These are phyloP conservation scores for Diaporthe capsici DNA, from an alignment of 2,329 filamentous ascomycete species.

Conservation along the genomic window DNA sequence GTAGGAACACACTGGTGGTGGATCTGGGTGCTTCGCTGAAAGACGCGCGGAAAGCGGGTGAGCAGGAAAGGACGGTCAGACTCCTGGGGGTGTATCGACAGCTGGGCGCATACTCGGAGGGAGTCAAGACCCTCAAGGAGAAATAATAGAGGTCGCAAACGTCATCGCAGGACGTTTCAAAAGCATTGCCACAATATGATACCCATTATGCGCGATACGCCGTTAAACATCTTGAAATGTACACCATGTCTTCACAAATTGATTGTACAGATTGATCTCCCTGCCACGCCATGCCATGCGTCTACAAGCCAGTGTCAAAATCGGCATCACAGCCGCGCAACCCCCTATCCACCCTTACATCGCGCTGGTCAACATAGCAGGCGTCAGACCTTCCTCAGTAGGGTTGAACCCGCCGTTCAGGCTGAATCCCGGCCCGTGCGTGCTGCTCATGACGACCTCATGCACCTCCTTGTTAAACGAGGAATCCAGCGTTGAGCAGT, in stretches of 20 bases:
- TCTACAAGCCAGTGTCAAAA: background rate
- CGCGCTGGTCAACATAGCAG: conserved; percentile 65
- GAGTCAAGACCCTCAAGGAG: conserved; percentile 63
- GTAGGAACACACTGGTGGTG: conserved; percentile 69
- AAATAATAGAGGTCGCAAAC: conserved; percentile 43
- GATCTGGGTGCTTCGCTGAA: conserved; percentile 66
- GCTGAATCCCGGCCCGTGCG: conserved; percentile 87
- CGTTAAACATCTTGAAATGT: background rate
- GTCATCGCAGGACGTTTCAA: background rate
- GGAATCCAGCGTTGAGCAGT: conserved; percentile 77
- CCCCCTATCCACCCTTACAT: conserved; percentile 60
- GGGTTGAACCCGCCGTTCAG: conserved; percentile 84
- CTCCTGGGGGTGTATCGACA: conserved; percentile 68
- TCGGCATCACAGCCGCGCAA: background rate
- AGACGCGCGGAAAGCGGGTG: conserved; percentile 58
- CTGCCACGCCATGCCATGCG: background rate
- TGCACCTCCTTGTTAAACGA: conserved; percentile 79
- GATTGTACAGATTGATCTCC: conserved; percentile 16
- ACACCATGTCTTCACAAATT: background rate
- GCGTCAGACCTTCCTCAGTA: conserved; percentile 68
- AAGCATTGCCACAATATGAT: conserved; percentile 24
- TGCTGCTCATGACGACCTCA: conserved; percentile 86
- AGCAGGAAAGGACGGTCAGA: conserved; percentile 60
- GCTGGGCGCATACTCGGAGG: conserved; percentile 66
- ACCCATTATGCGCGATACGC: conserved; percentile 10